These are phyloP conservation scores for Neurospora sp. DNA, from an alignment of 2,329 filamentous ascomycete species.

Conservation along the genomic window DNA sequence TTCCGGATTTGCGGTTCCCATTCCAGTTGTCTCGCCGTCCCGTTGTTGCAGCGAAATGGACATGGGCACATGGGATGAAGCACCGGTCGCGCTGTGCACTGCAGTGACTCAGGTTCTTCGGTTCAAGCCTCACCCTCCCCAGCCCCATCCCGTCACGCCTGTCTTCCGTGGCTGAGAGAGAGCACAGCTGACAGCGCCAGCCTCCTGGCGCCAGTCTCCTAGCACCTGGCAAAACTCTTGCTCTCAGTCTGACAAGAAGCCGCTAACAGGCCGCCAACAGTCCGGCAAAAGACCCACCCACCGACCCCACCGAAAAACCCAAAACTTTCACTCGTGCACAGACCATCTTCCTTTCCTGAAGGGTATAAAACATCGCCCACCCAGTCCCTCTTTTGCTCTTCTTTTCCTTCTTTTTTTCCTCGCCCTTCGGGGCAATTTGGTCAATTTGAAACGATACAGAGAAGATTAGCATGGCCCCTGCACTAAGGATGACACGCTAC, in stretches of 20 bases:
- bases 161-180: no score
- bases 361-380: slow-evolving; percentile 8
- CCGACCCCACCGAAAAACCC: not conserved
- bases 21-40: not conserved
- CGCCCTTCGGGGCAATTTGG: slow-evolving; percentile 19
- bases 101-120: not conserved
- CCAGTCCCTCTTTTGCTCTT: slow-evolving; percentile 8
- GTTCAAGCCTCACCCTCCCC: no score
- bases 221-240: no score
- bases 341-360: not conserved
- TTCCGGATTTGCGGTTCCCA: not conserved
- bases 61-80: not conserved
- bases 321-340: slow-evolving; percentile 14
- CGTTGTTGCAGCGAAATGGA: not conserved
- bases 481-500: slow-evolving; percentile 89
- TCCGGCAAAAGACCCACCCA: not conserved
- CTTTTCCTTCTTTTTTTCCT: slow-evolving; percentile 2
- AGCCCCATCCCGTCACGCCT: no score
- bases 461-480: slow-evolving; percentile 78
- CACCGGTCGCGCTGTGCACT: not conserved
- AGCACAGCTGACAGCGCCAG: not conserved
- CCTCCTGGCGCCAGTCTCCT: not conserved
- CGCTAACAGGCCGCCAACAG: not conserved
- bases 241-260: no score
- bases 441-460: slow-evolving; percentile 40